phyloP scores from a whole-genome alignment of 345 rosid species.

The Euphorbia tirucalli region DNA sequence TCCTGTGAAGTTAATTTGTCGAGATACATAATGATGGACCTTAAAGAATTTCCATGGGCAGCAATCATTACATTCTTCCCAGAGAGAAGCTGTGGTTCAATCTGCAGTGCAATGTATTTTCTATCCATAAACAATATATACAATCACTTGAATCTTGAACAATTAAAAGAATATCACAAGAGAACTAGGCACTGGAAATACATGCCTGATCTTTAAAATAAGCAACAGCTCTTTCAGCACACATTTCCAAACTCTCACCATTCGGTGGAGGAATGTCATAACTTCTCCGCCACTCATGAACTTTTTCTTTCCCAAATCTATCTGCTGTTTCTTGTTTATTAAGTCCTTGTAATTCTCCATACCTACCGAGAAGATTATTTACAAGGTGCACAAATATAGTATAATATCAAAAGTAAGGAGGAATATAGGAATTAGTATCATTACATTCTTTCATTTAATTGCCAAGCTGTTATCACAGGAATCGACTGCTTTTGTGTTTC shows the following conservation, averaged over 20 bases:
- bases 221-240: constrained; percentile 91
- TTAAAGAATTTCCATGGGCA: constrained; percentile 91
- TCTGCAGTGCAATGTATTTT: constrained; percentile 42
- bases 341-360: constrained; percentile 94
- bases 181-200: constrained; percentile 9
- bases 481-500: constrained; percentile 79
- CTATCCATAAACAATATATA: constrained; percentile 12
- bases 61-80: constrained; percentile 93
- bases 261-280: constrained; percentile 92
- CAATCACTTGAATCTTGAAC: neutral
- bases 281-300: constrained; percentile 98
- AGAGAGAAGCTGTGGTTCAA: constrained; percentile 74
- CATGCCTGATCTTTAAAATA: constrained; percentile 54
- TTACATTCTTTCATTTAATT: constrained; percentile 97
- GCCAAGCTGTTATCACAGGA: constrained; percentile 90
- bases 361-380: constrained; percentile 44
- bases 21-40: constrained; percentile 97
- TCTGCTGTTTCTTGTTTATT: constrained; percentile 96
- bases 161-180: neutral
- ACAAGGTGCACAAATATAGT: neutral
- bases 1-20: constrained; percentile 93
- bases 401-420: neutral
- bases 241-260: constrained; percentile 99
- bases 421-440: constrained; percentile 3
- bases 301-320: constrained; percentile 84